Conservation (phyloP, 2,329 filamentous ascomycete genomes). For the Epicoccum sorghinum region DNA sequence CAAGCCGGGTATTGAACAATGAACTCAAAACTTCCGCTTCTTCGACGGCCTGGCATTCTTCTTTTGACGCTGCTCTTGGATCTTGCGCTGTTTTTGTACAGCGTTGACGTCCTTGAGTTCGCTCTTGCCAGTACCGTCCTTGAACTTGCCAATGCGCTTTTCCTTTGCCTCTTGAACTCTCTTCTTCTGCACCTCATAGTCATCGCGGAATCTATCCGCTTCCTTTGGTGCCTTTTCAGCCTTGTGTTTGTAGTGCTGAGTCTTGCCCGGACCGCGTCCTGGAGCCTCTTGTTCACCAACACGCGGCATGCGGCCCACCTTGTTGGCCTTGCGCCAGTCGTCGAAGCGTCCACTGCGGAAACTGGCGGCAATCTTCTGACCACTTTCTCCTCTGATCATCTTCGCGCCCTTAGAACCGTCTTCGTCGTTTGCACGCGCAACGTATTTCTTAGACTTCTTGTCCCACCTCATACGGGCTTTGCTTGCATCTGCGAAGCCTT, state of each 20-base stretch:
- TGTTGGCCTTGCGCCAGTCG: constrained; percentile 86
- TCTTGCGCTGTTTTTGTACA: constrained; percentile 79
- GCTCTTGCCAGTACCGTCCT: constrained; percentile 71
- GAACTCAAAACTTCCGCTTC: constrained; percentile 57
- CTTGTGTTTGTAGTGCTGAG: constrained; percentile 74
- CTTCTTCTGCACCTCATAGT: constrained; percentile 91
- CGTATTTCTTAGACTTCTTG: constrained; percentile 95
- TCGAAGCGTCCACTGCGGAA: constrained; percentile 96
- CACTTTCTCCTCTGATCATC: constrained; percentile 86
- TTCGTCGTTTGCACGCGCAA: constrained; percentile 87
- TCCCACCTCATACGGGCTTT: constrained; percentile 90
- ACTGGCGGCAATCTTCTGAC: constrained; percentile 91
- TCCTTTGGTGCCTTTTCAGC: constrained; percentile 88
- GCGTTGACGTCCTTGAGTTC: constrained; percentile 85
- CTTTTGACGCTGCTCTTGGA: constrained; percentile 76
- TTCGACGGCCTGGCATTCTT: constrained; percentile 87
- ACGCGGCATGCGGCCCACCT: constrained; percentile 76
- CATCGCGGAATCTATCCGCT: constrained; percentile 88
- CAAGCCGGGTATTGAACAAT: constrained; percentile 20
- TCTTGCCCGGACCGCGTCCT: constrained; percentile 21
- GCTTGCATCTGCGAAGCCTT: constrained; percentile 77
- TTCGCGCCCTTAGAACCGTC: constrained; percentile 78
- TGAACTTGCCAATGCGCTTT: constrained; percentile 77
- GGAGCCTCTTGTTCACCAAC: constrained; percentile 78
- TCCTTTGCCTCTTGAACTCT: constrained; percentile 85